Evolutionary conservation across 495 filamentous ascomycete genomes (phyloP).

Genomic region (Xanthoparmelia taractica): DNA sequence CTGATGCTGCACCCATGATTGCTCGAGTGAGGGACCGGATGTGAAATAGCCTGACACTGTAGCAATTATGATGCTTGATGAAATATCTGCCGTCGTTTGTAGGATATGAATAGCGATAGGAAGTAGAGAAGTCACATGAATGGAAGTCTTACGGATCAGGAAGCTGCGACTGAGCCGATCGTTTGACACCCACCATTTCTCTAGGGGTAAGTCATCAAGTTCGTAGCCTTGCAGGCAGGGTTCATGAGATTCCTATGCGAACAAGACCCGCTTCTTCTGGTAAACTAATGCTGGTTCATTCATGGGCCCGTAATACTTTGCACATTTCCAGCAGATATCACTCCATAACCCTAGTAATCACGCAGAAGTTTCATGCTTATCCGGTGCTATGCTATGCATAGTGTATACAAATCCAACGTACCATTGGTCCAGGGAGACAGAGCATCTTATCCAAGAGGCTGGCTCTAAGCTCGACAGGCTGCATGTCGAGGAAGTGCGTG

Average conservation of each 20-base stretch:
- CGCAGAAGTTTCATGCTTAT: neutral
- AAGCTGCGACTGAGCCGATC: conserved; percentile 6
- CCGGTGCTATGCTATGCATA: conserved; percentile 1
- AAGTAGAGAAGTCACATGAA: too few species aligned
- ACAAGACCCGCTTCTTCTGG: neutral
- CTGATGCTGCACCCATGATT: conserved; percentile 9
- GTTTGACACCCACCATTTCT: neutral
- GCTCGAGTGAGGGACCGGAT: conserved; percentile 26
- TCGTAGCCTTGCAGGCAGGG: neutral
- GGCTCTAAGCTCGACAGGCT: neutral
- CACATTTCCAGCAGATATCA: neutral
- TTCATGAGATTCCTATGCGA: neutral
- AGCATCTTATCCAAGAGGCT: neutral
- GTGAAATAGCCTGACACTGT: neutral
- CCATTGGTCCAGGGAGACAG: neutral
- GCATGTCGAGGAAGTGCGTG: neutral
- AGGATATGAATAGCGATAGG: neutral
- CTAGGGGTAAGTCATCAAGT: neutral
- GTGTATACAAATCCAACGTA: neutral
- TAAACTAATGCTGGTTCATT: neutral
- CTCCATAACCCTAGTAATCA: neutral
- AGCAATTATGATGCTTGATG: conserved; percentile 8
- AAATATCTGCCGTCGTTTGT: conserved; percentile 4
- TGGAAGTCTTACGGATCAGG: neutral
- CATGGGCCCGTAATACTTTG: neutral